phyloP scores from a whole-genome alignment of 164 flowering plant species.

The Berberis vulgaris region DNA sequence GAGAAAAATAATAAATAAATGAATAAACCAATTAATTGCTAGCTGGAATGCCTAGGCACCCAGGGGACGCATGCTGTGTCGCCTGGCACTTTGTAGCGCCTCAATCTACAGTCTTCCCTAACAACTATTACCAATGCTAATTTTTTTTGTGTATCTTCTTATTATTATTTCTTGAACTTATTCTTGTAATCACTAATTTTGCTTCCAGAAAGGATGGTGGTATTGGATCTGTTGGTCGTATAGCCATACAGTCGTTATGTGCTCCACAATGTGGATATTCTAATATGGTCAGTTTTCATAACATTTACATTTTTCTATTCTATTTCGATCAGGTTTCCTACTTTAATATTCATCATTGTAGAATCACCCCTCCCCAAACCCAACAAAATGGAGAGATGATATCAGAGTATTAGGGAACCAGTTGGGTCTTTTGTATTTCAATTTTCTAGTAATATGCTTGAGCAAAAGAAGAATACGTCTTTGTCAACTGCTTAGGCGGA shows the following conservation, averaged over 20 bases:
- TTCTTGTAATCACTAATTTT: conserved; percentile 5
- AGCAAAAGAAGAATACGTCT: too few species aligned
- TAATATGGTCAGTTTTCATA: conserved; percentile 38
- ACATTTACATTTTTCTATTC: neutral
- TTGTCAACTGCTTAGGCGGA: too few species aligned
- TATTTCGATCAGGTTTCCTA: neutral
- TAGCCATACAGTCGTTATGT: conserved; percentile 86
- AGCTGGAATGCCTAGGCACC: too few species aligned
- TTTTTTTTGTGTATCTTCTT: neutral
- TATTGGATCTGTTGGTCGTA: conserved; percentile 44
- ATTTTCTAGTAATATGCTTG: too few species aligned
- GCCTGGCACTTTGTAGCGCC: too few species aligned
- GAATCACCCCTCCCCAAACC: neutral
- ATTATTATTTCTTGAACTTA: neutral
- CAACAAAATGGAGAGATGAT: too few species aligned
- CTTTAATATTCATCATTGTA: neutral
- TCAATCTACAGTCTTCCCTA: neutral
- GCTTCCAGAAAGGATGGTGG: conserved; percentile 41
- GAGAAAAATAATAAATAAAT: too few species aligned
- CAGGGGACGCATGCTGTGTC: too few species aligned
- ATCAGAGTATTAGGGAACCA: too few species aligned
- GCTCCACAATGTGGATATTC: conserved; percentile 80
- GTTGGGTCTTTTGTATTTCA: too few species aligned
- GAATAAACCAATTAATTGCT: too few species aligned
- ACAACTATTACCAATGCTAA: neutral